Evolutionary conservation across 164 flowering plant genomes (phyloP).

Genomic region (Akebia trifoliata): DNA sequence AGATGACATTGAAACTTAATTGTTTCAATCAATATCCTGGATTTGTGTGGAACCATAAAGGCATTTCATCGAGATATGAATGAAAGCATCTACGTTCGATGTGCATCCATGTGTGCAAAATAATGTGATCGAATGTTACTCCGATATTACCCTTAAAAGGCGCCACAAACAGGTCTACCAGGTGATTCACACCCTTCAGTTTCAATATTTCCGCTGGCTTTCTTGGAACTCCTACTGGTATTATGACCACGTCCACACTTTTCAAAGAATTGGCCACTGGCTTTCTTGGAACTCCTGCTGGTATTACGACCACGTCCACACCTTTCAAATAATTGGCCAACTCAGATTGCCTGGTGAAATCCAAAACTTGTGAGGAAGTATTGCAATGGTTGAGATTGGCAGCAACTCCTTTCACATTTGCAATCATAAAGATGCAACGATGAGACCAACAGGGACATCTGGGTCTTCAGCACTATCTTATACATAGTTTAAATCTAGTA

Average conservation of each 20-base stretch:
- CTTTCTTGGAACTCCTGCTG: constrained; percentile 34
- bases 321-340: constrained; percentile 46
- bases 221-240: constrained; percentile 36
- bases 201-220: constrained; percentile 60
- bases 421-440: constrained; percentile 59
- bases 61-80: too few relatives aligned
- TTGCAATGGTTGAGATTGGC: constrained; percentile 74
- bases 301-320: constrained; percentile 60
- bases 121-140: too few relatives aligned
- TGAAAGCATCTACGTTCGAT: too few relatives aligned
- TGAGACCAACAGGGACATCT: constrained; percentile 91
- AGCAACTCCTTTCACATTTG: constrained; percentile 70
- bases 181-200: constrained; percentile 62
- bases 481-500: constrained; percentile 86
- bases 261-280: too few relatives aligned
- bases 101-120: too few relatives aligned
- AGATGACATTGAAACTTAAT: too few relatives aligned
- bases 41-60: too few relatives aligned
- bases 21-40: too few relatives aligned
- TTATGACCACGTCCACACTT: constrained; percentile 21
- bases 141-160: too few relatives aligned
- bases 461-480: constrained; percentile 99
- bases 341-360: constrained; percentile 54
- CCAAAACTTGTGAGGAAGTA: constrained; percentile 55
- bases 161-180: constrained; percentile 36